These are phyloP conservation scores for Raddia guianensis DNA, from an alignment of 176 grass and related monocot species.

Conservation along the genomic window DNA sequence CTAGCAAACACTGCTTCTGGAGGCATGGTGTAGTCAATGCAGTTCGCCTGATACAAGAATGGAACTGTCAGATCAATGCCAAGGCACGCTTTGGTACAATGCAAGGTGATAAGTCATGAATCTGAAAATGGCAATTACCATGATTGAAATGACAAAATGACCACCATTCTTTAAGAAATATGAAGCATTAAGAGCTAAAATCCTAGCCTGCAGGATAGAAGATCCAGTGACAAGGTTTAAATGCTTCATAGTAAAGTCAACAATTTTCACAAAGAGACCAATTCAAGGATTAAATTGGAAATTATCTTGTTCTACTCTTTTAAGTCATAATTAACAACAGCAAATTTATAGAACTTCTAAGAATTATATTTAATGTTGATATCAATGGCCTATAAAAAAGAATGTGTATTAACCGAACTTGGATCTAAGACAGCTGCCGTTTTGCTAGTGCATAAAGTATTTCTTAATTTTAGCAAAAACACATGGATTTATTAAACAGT, in stretches of 20 bases:
- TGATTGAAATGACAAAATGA: constrained; percentile 95
- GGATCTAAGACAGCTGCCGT: neutral
- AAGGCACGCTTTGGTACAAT: neutral
- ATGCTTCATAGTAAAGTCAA: neutral
- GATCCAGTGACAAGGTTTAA: neutral
- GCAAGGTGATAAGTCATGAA: neutral
- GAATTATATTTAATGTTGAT: neutral
- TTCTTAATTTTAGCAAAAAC: neutral
- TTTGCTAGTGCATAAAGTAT: neutral
- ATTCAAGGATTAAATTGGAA: neutral
- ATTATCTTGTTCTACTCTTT: neutral
- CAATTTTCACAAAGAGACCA: neutral
- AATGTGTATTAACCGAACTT: neutral
- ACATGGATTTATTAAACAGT: neutral
- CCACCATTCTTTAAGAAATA: constrained; percentile 85
- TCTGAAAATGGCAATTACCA: constrained; percentile 43
- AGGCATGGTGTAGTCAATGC: constrained; percentile 70
- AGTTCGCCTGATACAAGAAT: constrained; percentile 59
- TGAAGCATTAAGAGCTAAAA: constrained; percentile 77
- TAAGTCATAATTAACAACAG: neutral
- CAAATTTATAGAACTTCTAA: neutral
- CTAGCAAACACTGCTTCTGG: constrained; percentile 68
- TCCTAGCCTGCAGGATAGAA: constrained; percentile 69
- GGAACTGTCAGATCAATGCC: neutral
- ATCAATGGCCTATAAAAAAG: neutral